Evolutionary conservation across 495 filamentous ascomycete species (phyloP).

Genomic region (Aspergillus taichungensis): DNA sequence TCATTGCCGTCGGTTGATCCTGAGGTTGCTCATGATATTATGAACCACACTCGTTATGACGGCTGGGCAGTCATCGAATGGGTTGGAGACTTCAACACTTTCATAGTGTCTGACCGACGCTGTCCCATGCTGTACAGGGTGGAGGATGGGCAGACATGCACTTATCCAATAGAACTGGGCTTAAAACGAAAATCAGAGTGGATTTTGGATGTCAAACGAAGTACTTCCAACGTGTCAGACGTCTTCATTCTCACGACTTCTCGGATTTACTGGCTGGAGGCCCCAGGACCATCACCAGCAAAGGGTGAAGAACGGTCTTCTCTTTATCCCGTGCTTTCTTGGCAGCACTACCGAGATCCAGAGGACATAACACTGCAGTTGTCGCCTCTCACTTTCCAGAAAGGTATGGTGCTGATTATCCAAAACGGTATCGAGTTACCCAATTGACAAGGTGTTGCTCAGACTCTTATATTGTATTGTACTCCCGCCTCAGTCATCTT

Average conservation of each 20-base stretch:
- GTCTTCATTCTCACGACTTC: slow-evolving; percentile 49
- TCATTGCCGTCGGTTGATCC: slow-evolving; percentile 22
- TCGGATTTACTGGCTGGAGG: slow-evolving; percentile 34
- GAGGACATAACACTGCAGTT: slow-evolving; percentile 38
- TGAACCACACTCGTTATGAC: slow-evolving; percentile 24
- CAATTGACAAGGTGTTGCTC: not conserved
- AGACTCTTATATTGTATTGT: slow-evolving; percentile 31
- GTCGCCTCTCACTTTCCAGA: slow-evolving; percentile 19
- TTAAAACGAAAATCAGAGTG: slow-evolving; percentile 33
- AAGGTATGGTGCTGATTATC: slow-evolving; percentile 16
- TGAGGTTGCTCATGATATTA: slow-evolving; percentile 9
- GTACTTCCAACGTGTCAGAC: slow-evolving; percentile 35
- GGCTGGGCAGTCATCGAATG: slow-evolving; percentile 47
- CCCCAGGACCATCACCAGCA: not conserved
- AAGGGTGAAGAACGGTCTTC: slow-evolving; percentile 5
- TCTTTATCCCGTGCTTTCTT: slow-evolving; percentile 24
- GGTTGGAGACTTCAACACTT: slow-evolving; percentile 32
- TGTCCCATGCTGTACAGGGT: slow-evolving; percentile 32
- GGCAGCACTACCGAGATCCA: slow-evolving; percentile 38
- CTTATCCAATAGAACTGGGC: slow-evolving; percentile 26
- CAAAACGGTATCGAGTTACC: not conserved
- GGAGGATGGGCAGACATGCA: slow-evolving; percentile 9
- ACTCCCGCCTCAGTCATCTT: slow-evolving; percentile 33
- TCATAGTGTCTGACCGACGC: slow-evolving; percentile 40
- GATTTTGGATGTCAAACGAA: slow-evolving; percentile 47